phyloP scores from a whole-genome alignment of 2,329 filamentous ascomycete genomes.

The Calonectria multiphialidica region DNA sequence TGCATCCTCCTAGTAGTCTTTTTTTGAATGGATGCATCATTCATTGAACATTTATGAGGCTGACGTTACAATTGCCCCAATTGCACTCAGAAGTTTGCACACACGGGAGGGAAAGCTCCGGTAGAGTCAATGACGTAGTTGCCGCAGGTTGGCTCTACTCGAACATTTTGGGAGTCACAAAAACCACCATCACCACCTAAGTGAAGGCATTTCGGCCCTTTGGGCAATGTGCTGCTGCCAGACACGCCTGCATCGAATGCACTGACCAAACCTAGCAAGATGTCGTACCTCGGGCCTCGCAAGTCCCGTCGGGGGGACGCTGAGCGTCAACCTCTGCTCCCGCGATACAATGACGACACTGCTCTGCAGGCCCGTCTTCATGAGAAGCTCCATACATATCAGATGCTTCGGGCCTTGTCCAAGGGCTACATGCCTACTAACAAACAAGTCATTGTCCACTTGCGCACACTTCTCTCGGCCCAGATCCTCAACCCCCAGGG shows the following conservation, averaged over 20 bases:
- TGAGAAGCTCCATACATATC: slow-evolving; percentile 92
- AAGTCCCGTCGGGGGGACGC: slow-evolving; percentile 59
- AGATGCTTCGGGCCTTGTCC: slow-evolving; percentile 86
- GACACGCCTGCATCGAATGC: not conserved
- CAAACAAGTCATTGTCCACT: slow-evolving; percentile 82
- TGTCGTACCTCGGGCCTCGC: slow-evolving; percentile 74
- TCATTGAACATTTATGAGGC: not conserved
- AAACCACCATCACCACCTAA: not conserved
- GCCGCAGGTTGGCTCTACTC: not conserved
- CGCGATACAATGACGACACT: slow-evolving; percentile 87
- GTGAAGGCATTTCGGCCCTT: not conserved
- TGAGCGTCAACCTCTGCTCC: slow-evolving; percentile 84
- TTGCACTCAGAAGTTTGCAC: not conserved
- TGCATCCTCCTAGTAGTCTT: not conserved
- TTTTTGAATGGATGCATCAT: not conserved
- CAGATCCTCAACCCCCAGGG: slow-evolving; percentile 82
- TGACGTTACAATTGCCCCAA: not conserved
- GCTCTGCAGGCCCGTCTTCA: slow-evolving; percentile 81
- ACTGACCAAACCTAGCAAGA: slow-evolving; percentile 24
- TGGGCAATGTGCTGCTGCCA: too few relatives aligned
- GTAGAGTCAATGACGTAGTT: slow-evolving; percentile 20
- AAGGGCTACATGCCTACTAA: slow-evolving; percentile 94
- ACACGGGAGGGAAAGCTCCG: slow-evolving; percentile 13
- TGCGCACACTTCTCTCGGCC: slow-evolving; percentile 82
- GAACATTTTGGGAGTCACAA: not conserved